These are phyloP conservation scores for Lichina pygmaea DNA, from an alignment of 495 filamentous ascomycete species.

Conservation along the genomic window DNA sequence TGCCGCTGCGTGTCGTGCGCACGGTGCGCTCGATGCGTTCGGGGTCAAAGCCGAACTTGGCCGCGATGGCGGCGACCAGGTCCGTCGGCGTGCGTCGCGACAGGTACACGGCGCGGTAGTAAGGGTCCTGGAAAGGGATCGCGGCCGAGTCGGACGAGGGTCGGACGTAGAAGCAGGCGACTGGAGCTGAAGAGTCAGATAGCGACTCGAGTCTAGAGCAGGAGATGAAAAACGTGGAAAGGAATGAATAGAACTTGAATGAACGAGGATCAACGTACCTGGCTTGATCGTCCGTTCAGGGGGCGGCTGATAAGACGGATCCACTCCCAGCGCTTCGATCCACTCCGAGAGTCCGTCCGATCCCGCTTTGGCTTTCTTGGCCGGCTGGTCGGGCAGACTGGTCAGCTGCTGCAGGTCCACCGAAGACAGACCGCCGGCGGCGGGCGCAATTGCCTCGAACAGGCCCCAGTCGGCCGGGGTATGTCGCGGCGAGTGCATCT, in stretches of 20 bases:
- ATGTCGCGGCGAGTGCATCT: conserved; percentile 14
- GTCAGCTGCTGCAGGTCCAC: conserved; percentile 14
- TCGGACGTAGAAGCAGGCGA: conserved; percentile 75
- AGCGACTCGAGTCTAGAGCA: background rate
- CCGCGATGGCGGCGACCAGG: conserved; percentile 38
- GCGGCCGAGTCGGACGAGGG: conserved; percentile 19
- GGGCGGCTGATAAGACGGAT: conserved; percentile 61
- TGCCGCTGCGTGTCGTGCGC: conserved; percentile 38
- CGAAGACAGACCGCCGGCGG: conserved; percentile 13
- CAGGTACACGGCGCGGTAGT: conserved; percentile 72
- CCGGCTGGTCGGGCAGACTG: conserved; percentile 22
- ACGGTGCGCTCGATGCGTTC: conserved; percentile 38
- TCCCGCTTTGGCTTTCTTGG: conserved; percentile 18
- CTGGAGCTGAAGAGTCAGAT: conserved; percentile 8
- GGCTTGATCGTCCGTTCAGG: conserved; percentile 41
- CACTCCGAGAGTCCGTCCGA: conserved; percentile 32
- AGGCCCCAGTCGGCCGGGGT: conserved; percentile 23
- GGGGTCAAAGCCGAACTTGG: conserved; percentile 56
- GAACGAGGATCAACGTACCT: no score
- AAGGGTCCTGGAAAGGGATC: conserved; percentile 22
- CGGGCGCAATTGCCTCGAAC: conserved; percentile 10
- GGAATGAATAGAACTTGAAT: background rate
- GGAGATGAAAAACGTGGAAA: conserved; percentile 1
- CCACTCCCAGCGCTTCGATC: conserved; percentile 81
- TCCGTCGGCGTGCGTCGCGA: conserved; percentile 45